Base-by-base conservation (phyloP, 495 filamentous ascomycete species). In the Penicillium mononematosum region DNA sequence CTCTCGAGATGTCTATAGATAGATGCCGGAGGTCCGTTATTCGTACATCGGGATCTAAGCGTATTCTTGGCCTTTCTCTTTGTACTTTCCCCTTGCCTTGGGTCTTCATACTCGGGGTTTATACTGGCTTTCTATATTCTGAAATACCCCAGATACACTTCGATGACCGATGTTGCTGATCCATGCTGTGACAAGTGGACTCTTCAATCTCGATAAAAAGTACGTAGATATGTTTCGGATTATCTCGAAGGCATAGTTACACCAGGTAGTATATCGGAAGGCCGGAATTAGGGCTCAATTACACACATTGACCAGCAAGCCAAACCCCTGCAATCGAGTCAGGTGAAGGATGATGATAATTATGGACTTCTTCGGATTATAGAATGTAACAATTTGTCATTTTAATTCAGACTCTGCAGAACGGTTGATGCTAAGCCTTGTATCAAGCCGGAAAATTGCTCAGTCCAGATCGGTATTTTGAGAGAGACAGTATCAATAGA, bases 21-120 rank as follows among this genome's bases (percentile, higher is more conserved):
- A 53, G 50, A 53, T 53, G 50, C 50, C 50, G 50, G 39, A 53
- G 50, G 36, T 53, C 50, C 39, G 50, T 17, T 22, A 42, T 42
- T 52, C 16, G 50, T 53, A 44, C 25, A 34, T 42, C 50, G 38
- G 50, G 25, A 42, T 29, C 24, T 42, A 29, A 32, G 38, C 50
- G 50, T 53, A 34, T 8, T 29, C 39, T 43, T 24, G 24, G 25
- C 36, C 17, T 31, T 39, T 27, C 8, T 12, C 22, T n/a, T 24
- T 36, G 22, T 51, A 39, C 34, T 29, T 17, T 11, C 11, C 31
- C 16, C 4, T 14, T 14, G 11, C 25, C 20, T 42, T 17, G 16
- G 16, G 12, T 25, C 3, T 25, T 4, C 7, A 24, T 38, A 38
- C 5, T 41, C 10, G n/a, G n/a, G n/a, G 2, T 17, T 17, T 17